Evolutionary conservation across 1,284 basidiomycete genomes (phyloP).

Genomic region (Blastosporella zonata): DNA sequence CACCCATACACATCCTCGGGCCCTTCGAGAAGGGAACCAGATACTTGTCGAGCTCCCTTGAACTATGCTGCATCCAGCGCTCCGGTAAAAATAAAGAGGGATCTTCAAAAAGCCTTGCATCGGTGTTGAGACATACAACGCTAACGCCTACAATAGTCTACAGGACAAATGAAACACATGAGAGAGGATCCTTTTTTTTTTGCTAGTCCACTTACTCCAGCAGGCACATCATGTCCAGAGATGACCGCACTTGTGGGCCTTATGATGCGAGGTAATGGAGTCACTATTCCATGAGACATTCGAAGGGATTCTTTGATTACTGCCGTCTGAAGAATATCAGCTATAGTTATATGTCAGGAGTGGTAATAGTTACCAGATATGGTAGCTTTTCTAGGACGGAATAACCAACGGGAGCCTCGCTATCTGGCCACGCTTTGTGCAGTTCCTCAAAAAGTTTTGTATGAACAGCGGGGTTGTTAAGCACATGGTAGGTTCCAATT

Average conservation of each 20-base stretch:
- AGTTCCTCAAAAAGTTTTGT: constrained; percentile 26
- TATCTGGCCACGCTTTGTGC: constrained; percentile 26
- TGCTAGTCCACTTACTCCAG: constrained; percentile 31
- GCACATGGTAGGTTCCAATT: constrained; percentile 20
- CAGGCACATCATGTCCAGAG: constrained; percentile 26
- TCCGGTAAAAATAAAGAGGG: constrained; percentile 37
- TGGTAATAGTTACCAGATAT: constrained; percentile 24
- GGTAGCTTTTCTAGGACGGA: constrained; percentile 30
- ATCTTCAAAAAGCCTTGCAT: constrained; percentile 27
- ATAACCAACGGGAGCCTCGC: constrained; percentile 19
- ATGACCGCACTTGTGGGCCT: constrained; percentile 25
- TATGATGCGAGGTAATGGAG: constrained; percentile 31
- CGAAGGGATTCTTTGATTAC: constrained; percentile 33
- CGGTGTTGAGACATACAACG: constrained; percentile 28
- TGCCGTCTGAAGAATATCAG: constrained; percentile 23
- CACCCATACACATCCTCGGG: constrained; percentile 34
- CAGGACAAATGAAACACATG: constrained; percentile 1
- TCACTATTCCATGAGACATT: constrained; percentile 31
- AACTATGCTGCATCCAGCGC: constrained; percentile 30
- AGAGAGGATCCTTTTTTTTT: too few relatives aligned
- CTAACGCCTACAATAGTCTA: constrained; percentile 30
- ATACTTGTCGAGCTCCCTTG: constrained; percentile 26
- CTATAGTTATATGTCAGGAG: not conserved
- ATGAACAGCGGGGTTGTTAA: constrained; percentile 12
- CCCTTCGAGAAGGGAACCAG: constrained; percentile 36